phyloP scores from a whole-genome alignment of 352 stramenopile species.

The Phytopythium litorale region DNA sequence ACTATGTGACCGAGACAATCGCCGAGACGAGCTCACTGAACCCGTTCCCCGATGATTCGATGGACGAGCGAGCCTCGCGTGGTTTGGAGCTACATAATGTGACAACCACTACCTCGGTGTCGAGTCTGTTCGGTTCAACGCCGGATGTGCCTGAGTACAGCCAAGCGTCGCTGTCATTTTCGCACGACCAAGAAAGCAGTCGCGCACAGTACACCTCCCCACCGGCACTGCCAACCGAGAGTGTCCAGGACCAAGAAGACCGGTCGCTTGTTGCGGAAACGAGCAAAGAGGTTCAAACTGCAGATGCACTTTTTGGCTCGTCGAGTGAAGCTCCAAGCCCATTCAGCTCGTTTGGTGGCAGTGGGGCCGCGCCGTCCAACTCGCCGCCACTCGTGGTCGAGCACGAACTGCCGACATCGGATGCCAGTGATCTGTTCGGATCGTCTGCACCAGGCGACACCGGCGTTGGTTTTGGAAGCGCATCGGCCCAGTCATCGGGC shows the following conservation, averaged over 20 bases:
- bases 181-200: background rate
- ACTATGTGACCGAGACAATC: constrained; percentile 33
- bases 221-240: background rate
- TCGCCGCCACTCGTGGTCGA: constrained; percentile 13
- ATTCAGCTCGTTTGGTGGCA: constrained; percentile 42
- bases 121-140: constrained; percentile 2
- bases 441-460: constrained; percentile 20
- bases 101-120: background rate
- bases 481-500: constrained; percentile 17
- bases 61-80: constrained; percentile 1
- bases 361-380: constrained; percentile 3
- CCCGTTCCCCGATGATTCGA: constrained; percentile 5
- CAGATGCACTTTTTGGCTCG: constrained; percentile 58
- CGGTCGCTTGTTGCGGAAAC: background rate
- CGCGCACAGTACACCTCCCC: background rate
- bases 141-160: background rate
- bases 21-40: background rate
- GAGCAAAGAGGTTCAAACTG: constrained; percentile 29
- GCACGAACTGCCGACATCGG: constrained; percentile 50
- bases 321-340: constrained; percentile 48
- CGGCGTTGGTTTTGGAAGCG: constrained; percentile 31
- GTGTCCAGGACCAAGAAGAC: background rate
- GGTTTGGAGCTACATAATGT: background rate
- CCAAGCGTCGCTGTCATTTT: constrained; percentile 2
- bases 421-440: constrained; percentile 58